Conservation (phyloP, 78 protist species). For the Tieghemostelium lacteum region DNA sequence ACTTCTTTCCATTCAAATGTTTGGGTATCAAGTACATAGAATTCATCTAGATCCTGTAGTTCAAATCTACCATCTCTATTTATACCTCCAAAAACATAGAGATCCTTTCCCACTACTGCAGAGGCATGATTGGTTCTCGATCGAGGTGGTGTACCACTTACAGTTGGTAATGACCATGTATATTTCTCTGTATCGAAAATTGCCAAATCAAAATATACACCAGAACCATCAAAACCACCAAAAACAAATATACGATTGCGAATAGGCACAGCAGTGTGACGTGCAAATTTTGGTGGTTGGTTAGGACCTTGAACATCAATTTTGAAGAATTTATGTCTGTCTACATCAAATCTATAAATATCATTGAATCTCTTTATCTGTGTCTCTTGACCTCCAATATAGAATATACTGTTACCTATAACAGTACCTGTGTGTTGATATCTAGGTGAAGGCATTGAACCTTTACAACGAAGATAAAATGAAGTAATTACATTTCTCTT, state of each 20-base stretch:
- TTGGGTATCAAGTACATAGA: slow-evolving; percentile 53
- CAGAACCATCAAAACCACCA: slow-evolving; percentile 84
- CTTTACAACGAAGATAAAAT: neutral
- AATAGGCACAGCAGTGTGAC: slow-evolving; percentile 63
- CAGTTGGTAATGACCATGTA: slow-evolving; percentile 28
- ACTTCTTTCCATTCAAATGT: slow-evolving; percentile 48
- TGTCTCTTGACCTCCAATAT: slow-evolving; percentile 76
- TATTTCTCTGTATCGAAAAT: slow-evolving; percentile 40
- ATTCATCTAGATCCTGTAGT: slow-evolving; percentile 72
- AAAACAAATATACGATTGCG: slow-evolving; percentile 33
- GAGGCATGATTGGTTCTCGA: slow-evolving; percentile 77
- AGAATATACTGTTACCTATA: slow-evolving; percentile 51
- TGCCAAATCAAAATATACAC: slow-evolving; percentile 56
- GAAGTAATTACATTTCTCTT: slow-evolving; percentile 16
- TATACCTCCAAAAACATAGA: slow-evolving; percentile 79
- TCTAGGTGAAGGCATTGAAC: slow-evolving; percentile 47
- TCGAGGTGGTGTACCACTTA: slow-evolving; percentile 53
- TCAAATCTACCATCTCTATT: slow-evolving; percentile 64
- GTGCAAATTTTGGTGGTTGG: slow-evolving; percentile 62
- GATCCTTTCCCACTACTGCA: slow-evolving; percentile 45
- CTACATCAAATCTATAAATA: slow-evolving; percentile 55
- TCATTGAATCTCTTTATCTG: slow-evolving; percentile 57
- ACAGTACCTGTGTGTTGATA: slow-evolving; percentile 76
- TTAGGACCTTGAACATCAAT: slow-evolving; percentile 36
- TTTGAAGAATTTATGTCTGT: slow-evolving; percentile 1